Percentiles rank a stretch among this genome's conserved stretches.
Evolutionary conservation across 768 basidiomycete genomes (phyloP).

Genomic region (Daedalea quercina): DNA sequence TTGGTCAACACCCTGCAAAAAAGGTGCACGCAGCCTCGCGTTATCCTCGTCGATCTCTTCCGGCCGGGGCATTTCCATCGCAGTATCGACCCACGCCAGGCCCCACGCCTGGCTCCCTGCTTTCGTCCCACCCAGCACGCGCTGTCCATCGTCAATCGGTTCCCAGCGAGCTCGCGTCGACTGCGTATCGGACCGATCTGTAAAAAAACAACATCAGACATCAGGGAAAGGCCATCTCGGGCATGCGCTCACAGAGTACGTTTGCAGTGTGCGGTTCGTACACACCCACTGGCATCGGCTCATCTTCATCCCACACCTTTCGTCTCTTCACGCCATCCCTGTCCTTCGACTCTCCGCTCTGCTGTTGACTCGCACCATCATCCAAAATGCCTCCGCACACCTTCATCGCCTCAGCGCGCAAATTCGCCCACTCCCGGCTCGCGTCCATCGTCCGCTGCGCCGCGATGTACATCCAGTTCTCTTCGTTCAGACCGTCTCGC

Average conservation of each 20-base stretch:
- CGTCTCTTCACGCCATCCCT: constrained; percentile 13
- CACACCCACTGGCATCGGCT: constrained; percentile 49
- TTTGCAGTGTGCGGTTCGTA: constrained; percentile 81
- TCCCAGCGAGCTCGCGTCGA: constrained; percentile 62
- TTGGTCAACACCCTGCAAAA: no score
- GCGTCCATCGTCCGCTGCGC: constrained; percentile 59
- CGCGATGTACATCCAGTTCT: constrained; percentile 90
- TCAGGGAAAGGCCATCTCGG: background rate
- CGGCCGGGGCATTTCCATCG: background rate
- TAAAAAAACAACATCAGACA: background rate
- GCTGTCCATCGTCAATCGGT: constrained; percentile 34
- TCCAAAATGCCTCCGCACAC: constrained; percentile 43
- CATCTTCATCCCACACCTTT: constrained; percentile 20
- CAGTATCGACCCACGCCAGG: constrained; percentile 64
- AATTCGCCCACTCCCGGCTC: constrained; percentile 56
- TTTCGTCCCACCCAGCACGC: constrained; percentile 63
- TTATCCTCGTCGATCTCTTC: background rate
- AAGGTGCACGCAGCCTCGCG: no score
- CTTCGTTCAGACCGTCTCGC: constrained; percentile 75
- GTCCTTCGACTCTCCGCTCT: background rate
- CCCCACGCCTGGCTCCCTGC: constrained; percentile 78
- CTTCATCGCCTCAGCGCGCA: constrained; percentile 47
- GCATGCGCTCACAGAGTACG: constrained; percentile 50
- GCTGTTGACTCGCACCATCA: constrained; percentile 9
- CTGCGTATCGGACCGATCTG: constrained; percentile 77